phyloP scores from a whole-genome alignment of 768 basidiomycete species.

The Kwoniella europaea region DNA sequence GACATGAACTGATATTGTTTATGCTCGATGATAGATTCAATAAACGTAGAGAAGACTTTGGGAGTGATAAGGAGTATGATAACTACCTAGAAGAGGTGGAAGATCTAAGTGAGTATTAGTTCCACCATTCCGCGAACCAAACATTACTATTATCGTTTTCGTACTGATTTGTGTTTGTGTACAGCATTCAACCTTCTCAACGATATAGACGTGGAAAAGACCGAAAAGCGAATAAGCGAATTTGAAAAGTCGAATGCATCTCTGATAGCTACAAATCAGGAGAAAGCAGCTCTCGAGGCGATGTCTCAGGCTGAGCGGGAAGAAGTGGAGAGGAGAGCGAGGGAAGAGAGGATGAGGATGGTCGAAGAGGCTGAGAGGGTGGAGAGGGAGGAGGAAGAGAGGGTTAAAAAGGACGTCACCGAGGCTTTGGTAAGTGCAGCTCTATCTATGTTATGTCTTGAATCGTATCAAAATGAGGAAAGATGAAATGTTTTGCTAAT shows the following conservation, averaged over 20 bases:
- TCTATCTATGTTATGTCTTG: too few species aligned
- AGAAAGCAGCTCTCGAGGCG: constrained; percentile 34
- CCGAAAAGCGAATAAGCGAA: constrained; percentile 78
- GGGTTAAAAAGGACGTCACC: constrained; percentile 36
- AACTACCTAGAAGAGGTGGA: constrained; percentile 96
- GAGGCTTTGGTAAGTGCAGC: constrained; percentile 45
- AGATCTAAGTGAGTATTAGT: constrained; percentile 70
- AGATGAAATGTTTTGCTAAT: too few species aligned
- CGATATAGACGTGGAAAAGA: constrained; percentile 76
- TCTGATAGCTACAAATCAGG: constrained; percentile 75
- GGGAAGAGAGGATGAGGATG: constrained; percentile 43
- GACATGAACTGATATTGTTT: too few species aligned
- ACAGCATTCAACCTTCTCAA: constrained; percentile 94
- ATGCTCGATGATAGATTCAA: constrained; percentile 72
- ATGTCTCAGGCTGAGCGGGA: constrained; percentile 39
- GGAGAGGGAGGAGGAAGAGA: constrained; percentile 38
- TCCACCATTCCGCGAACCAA: neutral
- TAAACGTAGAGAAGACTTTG: constrained; percentile 88
- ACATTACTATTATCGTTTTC: too few species aligned
- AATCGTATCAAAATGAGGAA: too few species aligned
- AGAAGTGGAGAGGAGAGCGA: constrained; percentile 33
- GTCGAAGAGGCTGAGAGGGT: constrained; percentile 45
- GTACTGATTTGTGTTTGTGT: neutral
- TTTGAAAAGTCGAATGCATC: constrained; percentile 82
- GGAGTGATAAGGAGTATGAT: constrained; percentile 77